Base-by-base conservation (phyloP, 768 basidiomycete species). In the Pisolithus tinctorius region DNA sequence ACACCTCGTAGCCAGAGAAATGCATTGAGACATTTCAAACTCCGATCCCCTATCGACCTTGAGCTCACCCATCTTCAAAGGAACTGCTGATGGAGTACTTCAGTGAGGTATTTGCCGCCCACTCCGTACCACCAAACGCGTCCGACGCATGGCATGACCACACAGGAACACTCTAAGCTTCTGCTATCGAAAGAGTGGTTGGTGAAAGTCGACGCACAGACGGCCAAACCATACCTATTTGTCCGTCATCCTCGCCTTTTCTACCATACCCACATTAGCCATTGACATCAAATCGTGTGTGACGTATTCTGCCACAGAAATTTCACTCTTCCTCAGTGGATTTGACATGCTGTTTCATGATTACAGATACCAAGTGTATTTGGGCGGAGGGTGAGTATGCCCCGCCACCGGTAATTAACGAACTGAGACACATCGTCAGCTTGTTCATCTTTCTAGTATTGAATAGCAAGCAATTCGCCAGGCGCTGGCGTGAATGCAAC, bases 131-230 rank as follows among this genome's bases (percentile, higher is more conserved):
- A 31, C 36, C 5, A 17, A 17, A 42, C 45, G 25, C 40, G 41
- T 42, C 16, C 45, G 50, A 50, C 14, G 26, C 30, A n/a, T 45
- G 31, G 17, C 30, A 20, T 38, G 27, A 26, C 13, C 34, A 31
- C 26, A 31, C 29, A 88, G 86, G 79, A 80, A 45, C 73, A 81
- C 50, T 70, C 75, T 31, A 80, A 79, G 49, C 62, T 65, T 31
- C 73, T 89, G 30, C 69, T 85, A 27, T 69, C 69, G 50, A 85
- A 82, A 63, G 86, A 88, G 65, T 90, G 88, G 88, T 72, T 89
- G 11, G 79, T 79, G 30, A 88, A 84, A 63, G 70, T 76, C 47
- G 82, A 88, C 60, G 70, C 71, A 36, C 70, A 70, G 42, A 77
- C 70, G 14, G 82, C 85, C 1, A 79, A 73, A 2, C 82, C 86